These are phyloP conservation scores for Ramichloridium luteum DNA, from an alignment of 2,329 filamentous ascomycete genomes.

Conservation along the genomic window DNA sequence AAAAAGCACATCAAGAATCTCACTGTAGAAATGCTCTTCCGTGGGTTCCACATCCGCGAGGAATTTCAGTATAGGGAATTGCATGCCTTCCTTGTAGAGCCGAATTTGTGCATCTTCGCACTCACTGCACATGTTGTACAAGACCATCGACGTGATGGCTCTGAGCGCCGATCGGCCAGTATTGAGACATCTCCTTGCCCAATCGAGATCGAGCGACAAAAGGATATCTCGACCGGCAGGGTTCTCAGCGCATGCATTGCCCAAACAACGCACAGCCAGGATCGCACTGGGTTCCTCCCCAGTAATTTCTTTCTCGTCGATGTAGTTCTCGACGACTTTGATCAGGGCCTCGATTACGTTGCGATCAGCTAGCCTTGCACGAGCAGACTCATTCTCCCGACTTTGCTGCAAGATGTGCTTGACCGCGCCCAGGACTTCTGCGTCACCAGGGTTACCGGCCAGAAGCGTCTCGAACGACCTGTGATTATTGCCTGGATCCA, in stretches of 20 bases:
- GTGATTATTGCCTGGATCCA: too few relatives aligned
- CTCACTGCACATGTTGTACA: constrained; percentile 34
- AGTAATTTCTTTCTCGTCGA: constrained; percentile 7
- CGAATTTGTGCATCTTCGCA: constrained; percentile 16
- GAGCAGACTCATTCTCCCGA: too few relatives aligned
- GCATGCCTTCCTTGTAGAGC: constrained; percentile 13
- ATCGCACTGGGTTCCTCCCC: too few relatives aligned
- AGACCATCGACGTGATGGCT: constrained; percentile 25
- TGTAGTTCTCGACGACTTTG: constrained; percentile 6
- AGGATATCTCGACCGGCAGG: constrained; percentile 9
- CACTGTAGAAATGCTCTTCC: constrained; percentile 1
- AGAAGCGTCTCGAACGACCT: too few relatives aligned
- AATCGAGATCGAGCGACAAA: constrained; percentile 17
- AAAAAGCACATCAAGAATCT: constrained; percentile 17
- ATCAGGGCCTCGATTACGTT: constrained; percentile 10
- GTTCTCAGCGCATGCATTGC: constrained; percentile 24
- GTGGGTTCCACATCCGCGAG: constrained; percentile 2
- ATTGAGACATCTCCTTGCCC: constrained; percentile 10
- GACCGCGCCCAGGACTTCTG: too few relatives aligned
- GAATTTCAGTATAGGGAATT: constrained; percentile 11
- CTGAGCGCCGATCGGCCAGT: constrained; percentile 5
- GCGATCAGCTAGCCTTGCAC: too few relatives aligned
- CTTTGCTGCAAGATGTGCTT: too few relatives aligned
- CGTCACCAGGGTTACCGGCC: too few relatives aligned
- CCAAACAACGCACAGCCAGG: constrained; percentile 20